These are phyloP conservation scores for Eutrema salsugineum DNA, from an alignment of 441 rosid genomes.

Conservation along the genomic window DNA sequence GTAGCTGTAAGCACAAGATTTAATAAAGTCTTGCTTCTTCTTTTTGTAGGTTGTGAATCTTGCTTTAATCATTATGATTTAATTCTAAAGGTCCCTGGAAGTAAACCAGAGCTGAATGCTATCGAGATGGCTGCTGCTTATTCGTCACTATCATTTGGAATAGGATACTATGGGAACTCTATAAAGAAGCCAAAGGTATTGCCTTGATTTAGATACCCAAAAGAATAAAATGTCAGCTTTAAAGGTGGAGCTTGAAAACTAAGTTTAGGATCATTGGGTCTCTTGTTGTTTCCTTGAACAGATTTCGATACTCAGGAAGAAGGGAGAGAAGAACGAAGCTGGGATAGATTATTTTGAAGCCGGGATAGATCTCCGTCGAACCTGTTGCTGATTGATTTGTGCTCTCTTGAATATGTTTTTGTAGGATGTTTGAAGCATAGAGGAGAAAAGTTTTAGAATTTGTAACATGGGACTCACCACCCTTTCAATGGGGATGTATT, in stretches of 20 bases:
- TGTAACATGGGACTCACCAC: not conserved
- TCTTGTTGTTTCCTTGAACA: slow-evolving; percentile 29
- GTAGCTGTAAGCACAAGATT: slow-evolving; percentile 38
- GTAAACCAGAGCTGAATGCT: slow-evolving; percentile 50
- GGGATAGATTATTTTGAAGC: slow-evolving; percentile 79
- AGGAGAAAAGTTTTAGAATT: not conserved
- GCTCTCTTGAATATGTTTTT: not conserved
- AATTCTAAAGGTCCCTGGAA: slow-evolving; percentile 46
- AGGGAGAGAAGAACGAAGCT: slow-evolving; percentile 32
- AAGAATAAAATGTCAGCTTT: not conserved
- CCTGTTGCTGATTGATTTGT: slow-evolving; percentile 7
- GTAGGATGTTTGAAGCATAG: not conserved
- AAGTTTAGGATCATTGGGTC: not conserved
- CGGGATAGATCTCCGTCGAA: slow-evolving; percentile 48
- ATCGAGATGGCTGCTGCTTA: slow-evolving; percentile 90
- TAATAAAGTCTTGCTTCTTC: not conserved
- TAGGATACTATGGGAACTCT: slow-evolving; percentile 84
- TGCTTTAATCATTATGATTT: slow-evolving; percentile 5
- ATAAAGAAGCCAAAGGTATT: slow-evolving; percentile 83
- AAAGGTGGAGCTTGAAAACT: not conserved
- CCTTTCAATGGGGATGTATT: not conserved
- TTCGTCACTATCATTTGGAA: slow-evolving; percentile 76
- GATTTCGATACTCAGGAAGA: slow-evolving; percentile 69
- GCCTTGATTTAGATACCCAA: not conserved
- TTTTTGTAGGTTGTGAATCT: not conserved